Base-by-base conservation (phyloP, 257 asterid species). In the Salvia splendens region DNA sequence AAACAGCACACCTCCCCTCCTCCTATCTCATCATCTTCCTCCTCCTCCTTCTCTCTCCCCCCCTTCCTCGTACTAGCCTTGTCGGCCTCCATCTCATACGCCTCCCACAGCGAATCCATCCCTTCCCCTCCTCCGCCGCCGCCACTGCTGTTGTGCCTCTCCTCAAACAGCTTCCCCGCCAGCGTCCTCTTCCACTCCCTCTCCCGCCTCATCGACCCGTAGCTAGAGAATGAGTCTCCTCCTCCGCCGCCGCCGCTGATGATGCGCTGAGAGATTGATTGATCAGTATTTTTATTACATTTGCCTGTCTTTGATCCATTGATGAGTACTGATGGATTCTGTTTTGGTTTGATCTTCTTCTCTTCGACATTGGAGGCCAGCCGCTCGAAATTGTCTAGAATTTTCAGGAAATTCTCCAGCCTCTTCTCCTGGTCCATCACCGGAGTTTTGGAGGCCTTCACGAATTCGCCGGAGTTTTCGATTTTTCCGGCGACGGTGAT, bases 101-200 rank as follows among this genome's bases (percentile, higher is more conserved):
- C 77, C 77, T 89, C 98, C 98, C 98, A 92, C 57, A 92, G 42
- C 6, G 86, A 82, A 56, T 92, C 96, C 98, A 92, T 92, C 46
- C 91, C 96, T 68, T 92, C 96, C 4, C 85, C 83, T 6, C 84
- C 87, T 24, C 30, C 30, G 2, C 24, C 24, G 24, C 24, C 24
- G 24, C 30, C 30, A 24, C 3, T 24, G 6, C 61, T 74, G 7
- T 83, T 72, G 70, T 83, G 82, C 60, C 92, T 57, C 35, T 86
- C 99, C 62, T 90, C 97, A 49, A 85, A 92, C 9, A 92, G 79
- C 73, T 86, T 89, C 75, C 97, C 83, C 1, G 95, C 97, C 9
- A 89, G 42, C 5, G 98, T 92, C 78, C 97, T 76, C 56, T 80
- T 85, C 97, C 97, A 89, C 56, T 89, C 95, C 40, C 81, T 92